phyloP scores from a whole-genome alignment of 2,329 filamentous ascomycete species.

The Atkinsonella texensis region DNA sequence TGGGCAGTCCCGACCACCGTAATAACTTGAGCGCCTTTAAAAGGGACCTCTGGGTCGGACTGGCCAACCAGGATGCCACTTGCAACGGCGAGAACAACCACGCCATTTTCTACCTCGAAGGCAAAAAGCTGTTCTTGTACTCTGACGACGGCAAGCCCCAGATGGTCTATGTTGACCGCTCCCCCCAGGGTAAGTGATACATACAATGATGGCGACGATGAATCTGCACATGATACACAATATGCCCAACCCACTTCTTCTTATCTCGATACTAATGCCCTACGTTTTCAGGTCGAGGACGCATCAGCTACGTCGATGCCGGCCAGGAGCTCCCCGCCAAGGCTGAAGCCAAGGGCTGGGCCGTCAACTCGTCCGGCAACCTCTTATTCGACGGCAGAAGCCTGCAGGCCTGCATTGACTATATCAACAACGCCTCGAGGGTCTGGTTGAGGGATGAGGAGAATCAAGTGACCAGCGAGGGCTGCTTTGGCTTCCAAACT shows the following conservation, averaged over 20 bases:
- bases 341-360: slow-evolving; percentile 35
- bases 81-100: slow-evolving; percentile 31
- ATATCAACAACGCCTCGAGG: slow-evolving; percentile 29
- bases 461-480: background rate
- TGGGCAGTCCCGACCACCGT: slow-evolving; percentile 35
- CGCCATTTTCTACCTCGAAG: slow-evolving; percentile 38
- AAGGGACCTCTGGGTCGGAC: slow-evolving; percentile 31
- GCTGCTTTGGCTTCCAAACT: background rate
- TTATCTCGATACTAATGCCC: slow-evolving; percentile 1
- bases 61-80: slow-evolving; percentile 31
- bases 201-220: too few relatives aligned
- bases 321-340: slow-evolving; percentile 25
- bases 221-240: too few relatives aligned
- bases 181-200: slow-evolving; percentile 39
- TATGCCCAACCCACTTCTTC: background rate
- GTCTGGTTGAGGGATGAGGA: slow-evolving; percentile 21
- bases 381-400: slow-evolving; percentile 32
- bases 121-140: slow-evolving; percentile 36
- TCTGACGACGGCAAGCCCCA: slow-evolving; percentile 28
- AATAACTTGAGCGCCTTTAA: slow-evolving; percentile 30
- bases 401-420: slow-evolving; percentile 42
- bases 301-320: slow-evolving; percentile 39
- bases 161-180: slow-evolving; percentile 41
- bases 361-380: slow-evolving; percentile 27
- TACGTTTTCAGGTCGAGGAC: slow-evolving; percentile 32